Evolutionary conservation across 768 basidiomycete species (phyloP), one percentile per base, ranked within the genome.

Genomic region (Cytidiella melzeri): DNA sequence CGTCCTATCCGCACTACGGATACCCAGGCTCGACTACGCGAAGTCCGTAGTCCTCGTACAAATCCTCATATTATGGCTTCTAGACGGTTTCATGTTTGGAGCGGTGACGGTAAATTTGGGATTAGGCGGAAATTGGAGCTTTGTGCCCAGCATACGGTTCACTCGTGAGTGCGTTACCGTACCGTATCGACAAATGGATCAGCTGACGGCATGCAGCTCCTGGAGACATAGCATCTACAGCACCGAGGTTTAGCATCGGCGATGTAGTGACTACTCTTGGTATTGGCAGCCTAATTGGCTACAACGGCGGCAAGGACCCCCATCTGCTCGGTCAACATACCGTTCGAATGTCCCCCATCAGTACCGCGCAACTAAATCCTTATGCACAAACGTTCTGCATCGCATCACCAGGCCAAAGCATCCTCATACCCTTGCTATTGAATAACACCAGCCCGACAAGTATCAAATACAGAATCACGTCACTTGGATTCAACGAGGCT

Each of bases 281-380:
- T 12, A 75, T 84, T 37, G 78, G 78, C 15, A 58, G 81, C 10
- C 51, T 84, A 11, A 64, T 75, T 3, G 57, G 70, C 7, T 64
- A 75, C 19, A 60, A 58, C 34, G 61, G 58, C 15, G 60, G 66
- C 1, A 72, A 69, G 36, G 83, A 87, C 54, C 63, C 69, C 3
- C 83, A 89, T 61, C 69, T 90, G 6, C 76, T 83, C 26, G 94
- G 94, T 27, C 85, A 92, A 64, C 91, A 94, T 61, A 93, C 91
- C 0, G 86, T 98, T 45, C 82, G 87, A 55, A 84, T 94, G 77
- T 90, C 92, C 0, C 93, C 93, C 9, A 92, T 91, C 58, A 91
- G 92, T 63, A 96, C 93, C 2, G 94, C 93, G 3, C 83, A 85
- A 19, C 72, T 98, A 39, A 94, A 95, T 57, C 91, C 90, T 10